Evolutionary conservation across 805 yeast species (phyloP).

Genomic region (Yarrowia keelungensis): DNA sequence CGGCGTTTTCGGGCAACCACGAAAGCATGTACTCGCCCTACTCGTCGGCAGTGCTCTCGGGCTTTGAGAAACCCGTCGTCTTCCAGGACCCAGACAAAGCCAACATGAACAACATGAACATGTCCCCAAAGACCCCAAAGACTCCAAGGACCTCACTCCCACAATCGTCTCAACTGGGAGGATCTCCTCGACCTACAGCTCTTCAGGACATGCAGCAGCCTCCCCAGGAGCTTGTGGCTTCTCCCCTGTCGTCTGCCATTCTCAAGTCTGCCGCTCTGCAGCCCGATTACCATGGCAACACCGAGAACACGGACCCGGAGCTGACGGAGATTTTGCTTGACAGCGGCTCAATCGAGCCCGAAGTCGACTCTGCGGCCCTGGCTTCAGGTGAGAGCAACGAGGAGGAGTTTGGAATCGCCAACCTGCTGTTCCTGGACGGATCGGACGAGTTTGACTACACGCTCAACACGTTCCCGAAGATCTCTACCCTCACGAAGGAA

Average conservation of each 20-base stretch:
- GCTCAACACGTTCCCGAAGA: slow-evolving; percentile 26
- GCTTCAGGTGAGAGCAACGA: background rate
- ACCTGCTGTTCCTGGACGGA: slow-evolving; percentile 26
- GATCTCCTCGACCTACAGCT: slow-evolving; percentile 3
- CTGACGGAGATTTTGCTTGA: background rate
- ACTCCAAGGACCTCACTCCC: background rate
- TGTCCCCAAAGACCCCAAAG: background rate
- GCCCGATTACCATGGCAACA: background rate
- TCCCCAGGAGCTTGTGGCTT: slow-evolving; percentile 5
- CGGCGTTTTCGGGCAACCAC: slow-evolving; percentile 12
- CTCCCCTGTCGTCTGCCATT: background rate
- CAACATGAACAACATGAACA: background rate
- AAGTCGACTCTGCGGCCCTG: background rate
- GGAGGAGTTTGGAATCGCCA: slow-evolving; percentile 27
- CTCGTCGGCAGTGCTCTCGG: slow-evolving; percentile 25
- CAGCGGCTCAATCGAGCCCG: background rate
- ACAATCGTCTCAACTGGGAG: background rate
- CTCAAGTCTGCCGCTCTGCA: background rate
- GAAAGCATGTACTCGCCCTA: slow-evolving; percentile 27
- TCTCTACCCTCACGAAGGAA: slow-evolving; percentile 5
- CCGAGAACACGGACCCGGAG: slow-evolving; percentile 26
- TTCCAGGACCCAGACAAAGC: slow-evolving; percentile 8
- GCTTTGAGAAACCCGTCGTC: slow-evolving; percentile 17
- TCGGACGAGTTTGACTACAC: slow-evolving; percentile 37
- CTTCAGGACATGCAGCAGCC: slow-evolving; percentile 18